Conservation (phyloP, 2,329 filamentous ascomycete species). For the Botrytis medusae region DNA sequence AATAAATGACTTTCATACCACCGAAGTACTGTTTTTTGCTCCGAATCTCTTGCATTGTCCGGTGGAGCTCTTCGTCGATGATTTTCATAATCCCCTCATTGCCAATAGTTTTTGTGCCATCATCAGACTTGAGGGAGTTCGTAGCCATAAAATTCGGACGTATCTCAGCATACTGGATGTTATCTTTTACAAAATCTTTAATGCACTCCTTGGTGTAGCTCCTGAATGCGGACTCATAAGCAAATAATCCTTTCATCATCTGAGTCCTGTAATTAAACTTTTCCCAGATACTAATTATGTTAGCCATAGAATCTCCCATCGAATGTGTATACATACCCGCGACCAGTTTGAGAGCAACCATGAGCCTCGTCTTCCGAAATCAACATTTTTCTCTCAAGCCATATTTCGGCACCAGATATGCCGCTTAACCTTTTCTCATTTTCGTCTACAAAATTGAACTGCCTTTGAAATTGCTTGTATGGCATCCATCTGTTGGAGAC, state of each 20-base stretch:
- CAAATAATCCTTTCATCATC: conserved; percentile 71
- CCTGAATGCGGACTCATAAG: conserved; percentile 62
- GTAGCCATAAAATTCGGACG: conserved; percentile 65
- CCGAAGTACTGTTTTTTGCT: conserved; percentile 50
- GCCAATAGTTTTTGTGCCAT: conserved; percentile 52
- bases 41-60: conserved; percentile 47
- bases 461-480: conserved; percentile 46
- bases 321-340: conserved; percentile 48
- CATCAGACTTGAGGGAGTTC: conserved; percentile 60
- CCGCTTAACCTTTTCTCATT: conserved; percentile 35
- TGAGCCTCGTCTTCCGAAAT: conserved; percentile 62
- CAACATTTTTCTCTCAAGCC: conserved; percentile 62
- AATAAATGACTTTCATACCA: conserved; percentile 70
- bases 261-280: conserved; percentile 68
- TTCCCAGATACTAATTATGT: conserved; percentile 49
- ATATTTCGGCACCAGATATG: conserved; percentile 46
- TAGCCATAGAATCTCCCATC: conserved; percentile 20
- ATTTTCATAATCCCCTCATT: conserved; percentile 61
- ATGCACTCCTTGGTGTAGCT: conserved; percentile 61
- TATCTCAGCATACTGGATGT: conserved; percentile 70
- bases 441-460: conserved; percentile 40
- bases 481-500: conserved; percentile 47
- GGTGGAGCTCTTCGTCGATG: conserved; percentile 54
- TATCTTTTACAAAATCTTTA: conserved; percentile 61
- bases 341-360: conserved; percentile 46